Percentiles rank a stretch among this genome's conserved stretches.
phyloP scores from a whole-genome alignment of 2,329 filamentous ascomycete species.

The Stemphylium vesicarium region DNA sequence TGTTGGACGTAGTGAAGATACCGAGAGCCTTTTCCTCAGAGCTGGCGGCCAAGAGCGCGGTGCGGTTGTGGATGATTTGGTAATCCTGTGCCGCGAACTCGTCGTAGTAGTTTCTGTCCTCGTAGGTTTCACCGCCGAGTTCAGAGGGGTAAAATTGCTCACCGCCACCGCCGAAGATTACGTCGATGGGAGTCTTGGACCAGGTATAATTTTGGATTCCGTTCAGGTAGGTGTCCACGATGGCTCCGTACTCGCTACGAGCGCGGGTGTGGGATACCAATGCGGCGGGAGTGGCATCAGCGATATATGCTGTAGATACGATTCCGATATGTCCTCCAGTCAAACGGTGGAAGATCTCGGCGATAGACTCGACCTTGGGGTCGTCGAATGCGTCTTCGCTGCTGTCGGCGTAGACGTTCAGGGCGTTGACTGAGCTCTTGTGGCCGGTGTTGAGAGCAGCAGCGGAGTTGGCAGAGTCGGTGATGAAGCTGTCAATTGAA shows the following conservation, averaged over 20 bases:
- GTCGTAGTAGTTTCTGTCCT: constrained; percentile 74
- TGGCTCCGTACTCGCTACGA: constrained; percentile 71
- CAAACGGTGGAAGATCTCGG: constrained; percentile 76
- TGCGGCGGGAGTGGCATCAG: constrained; percentile 81
- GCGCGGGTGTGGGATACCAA: constrained; percentile 67
- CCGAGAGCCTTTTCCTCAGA: constrained; percentile 72
- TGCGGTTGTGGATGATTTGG: constrained; percentile 75
- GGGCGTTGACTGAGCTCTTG: constrained; percentile 82
- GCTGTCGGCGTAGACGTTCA: constrained; percentile 82
- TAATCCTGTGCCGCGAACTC: constrained; percentile 76
- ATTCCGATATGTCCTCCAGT: constrained; percentile 65
- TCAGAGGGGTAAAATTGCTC: constrained; percentile 71
- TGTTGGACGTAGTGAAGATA: constrained; percentile 75
- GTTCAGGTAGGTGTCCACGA: constrained; percentile 78
- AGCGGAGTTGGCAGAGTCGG: constrained; percentile 84
- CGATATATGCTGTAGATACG: constrained; percentile 80
- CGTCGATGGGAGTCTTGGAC: constrained; percentile 75
- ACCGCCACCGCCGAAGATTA: constrained; percentile 81
- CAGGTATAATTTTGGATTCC: constrained; percentile 82
- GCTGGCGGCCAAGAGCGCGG: constrained; percentile 65
- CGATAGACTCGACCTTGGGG: constrained; percentile 84
- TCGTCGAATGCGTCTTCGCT: constrained; percentile 77
- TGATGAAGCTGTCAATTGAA: constrained; percentile 84
- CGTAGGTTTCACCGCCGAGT: constrained; percentile 67
- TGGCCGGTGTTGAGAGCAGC: constrained; percentile 82